These are phyloP conservation scores for Pleurotus giganteus DNA, from an alignment of 768 basidiomycete genomes.

Conservation along the genomic window DNA sequence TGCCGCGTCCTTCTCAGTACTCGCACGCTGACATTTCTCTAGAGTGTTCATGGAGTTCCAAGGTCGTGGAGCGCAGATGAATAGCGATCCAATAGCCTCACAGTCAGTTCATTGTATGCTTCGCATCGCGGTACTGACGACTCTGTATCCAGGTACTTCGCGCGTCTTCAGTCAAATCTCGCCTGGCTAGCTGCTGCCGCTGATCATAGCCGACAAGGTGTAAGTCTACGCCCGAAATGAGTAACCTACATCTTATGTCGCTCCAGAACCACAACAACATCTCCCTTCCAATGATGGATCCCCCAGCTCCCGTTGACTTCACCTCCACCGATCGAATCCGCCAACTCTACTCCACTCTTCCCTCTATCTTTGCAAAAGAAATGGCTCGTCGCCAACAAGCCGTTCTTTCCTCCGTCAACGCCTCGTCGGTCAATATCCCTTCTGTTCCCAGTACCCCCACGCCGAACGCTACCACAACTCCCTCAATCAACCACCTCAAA, in stretches of 20 bases:
- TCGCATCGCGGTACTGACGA: conserved; percentile 11
- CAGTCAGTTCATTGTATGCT: conserved; percentile 44
- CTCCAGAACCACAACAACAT: conserved; percentile 31
- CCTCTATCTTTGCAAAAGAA: conserved; percentile 61
- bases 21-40: conserved; percentile 9
- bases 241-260: not conserved
- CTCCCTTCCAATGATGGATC: conserved; percentile 56
- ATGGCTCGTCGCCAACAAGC: conserved; percentile 44
- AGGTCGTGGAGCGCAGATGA: conserved; percentile 40
- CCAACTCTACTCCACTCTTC: conserved; percentile 61
- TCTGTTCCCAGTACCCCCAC: conserved; percentile 16
- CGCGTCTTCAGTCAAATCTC: conserved; percentile 68
- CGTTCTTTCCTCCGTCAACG: conserved; percentile 14
- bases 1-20: conserved; percentile 1
- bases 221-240: too few relatives aligned
- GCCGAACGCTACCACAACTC: conserved; percentile 18
- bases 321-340: conserved; percentile 57
- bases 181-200: conserved; percentile 69
- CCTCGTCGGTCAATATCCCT: conserved; percentile 1
- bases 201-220: conserved; percentile 50
- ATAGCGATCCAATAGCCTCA: conserved; percentile 47
- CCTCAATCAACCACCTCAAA: conserved; percentile 40
- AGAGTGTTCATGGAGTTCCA: conserved; percentile 68
- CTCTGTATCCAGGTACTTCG: conserved; percentile 45
- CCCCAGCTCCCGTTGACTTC: conserved; percentile 50